These are phyloP conservation scores for Candida sojae DNA, from an alignment of 1,139 yeast species.

Conservation along the genomic window DNA sequence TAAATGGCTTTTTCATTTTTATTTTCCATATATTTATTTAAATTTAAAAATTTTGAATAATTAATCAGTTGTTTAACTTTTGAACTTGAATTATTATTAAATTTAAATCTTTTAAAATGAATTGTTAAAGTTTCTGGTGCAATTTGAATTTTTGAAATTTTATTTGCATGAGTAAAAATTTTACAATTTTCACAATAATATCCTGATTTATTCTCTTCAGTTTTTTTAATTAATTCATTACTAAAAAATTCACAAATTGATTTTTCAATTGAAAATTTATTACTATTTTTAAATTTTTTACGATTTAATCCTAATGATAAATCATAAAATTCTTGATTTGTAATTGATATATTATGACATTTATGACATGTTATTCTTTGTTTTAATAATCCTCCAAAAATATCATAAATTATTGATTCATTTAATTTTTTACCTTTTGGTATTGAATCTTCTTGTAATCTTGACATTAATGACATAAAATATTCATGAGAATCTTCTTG, in stretches of 20 bases:
- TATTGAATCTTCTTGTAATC: constrained; percentile 89
- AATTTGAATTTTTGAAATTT: constrained; percentile 69
- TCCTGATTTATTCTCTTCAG: constrained; percentile 61
- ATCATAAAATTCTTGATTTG: constrained; percentile 94
- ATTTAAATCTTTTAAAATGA: constrained; percentile 88
- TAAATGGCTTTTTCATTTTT: constrained; percentile 53
- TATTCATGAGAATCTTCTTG: constrained; percentile 98
- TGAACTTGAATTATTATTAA: constrained; percentile 73
- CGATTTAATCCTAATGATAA: constrained; percentile 71
- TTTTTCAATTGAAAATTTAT: constrained; percentile 61
- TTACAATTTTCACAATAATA: constrained; percentile 90
- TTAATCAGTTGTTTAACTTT: constrained; percentile 86
- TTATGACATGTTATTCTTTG: constrained; percentile 82
- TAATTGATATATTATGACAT: constrained; percentile 81
- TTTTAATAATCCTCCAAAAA: constrained; percentile 86
- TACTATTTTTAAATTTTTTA: constrained; percentile 22
- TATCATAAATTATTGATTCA: constrained; percentile 82
- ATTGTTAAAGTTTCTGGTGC: constrained; percentile 89
- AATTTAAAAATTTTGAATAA: constrained; percentile 76
- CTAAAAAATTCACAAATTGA: constrained; percentile 80
- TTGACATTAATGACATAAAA: constrained; percentile 84
- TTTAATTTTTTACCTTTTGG: constrained; percentile 85
- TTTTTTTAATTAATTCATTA: constrained; percentile 72
- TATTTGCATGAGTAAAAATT: constrained; percentile 72
- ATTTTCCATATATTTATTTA: constrained; percentile 57